Conservation (phyloP, 2,329 filamentous ascomycete genomes). For the Aspergillus sp. region DNA sequence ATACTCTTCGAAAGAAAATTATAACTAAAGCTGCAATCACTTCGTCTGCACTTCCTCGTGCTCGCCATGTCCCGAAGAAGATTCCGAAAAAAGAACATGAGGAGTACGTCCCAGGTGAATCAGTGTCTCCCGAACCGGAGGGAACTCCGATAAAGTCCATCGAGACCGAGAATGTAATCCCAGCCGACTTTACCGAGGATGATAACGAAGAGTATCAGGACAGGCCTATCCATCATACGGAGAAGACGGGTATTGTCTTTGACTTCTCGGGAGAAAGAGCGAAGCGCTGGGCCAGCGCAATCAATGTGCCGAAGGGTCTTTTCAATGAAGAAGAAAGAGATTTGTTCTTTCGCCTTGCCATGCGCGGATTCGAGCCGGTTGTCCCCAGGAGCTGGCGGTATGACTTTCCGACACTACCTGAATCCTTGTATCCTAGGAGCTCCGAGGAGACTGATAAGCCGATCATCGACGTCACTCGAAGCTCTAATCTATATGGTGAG, state of each 20-base stretch:
- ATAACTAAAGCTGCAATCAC: not conserved
- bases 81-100: not conserved
- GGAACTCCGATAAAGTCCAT: not conserved
- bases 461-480: conserved; percentile 47
- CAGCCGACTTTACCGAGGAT: not conserved
- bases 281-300: conserved; percentile 37
- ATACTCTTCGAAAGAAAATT: not conserved
- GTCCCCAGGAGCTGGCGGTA: conserved; percentile 54
- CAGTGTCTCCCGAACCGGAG: not conserved
- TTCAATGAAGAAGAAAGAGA: conserved; percentile 56
- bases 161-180: not conserved
- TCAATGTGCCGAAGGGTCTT: conserved; percentile 44
- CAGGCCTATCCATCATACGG: conserved; percentile 12
- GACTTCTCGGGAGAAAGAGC: conserved; percentile 35
- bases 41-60: not conserved
- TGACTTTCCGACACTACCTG: conserved; percentile 57
- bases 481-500: conserved; percentile 50
- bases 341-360: conserved; percentile 55
- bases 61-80: not conserved
- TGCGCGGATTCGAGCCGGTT: conserved; percentile 59
- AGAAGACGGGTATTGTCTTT: conserved; percentile 28
- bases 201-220: not conserved
- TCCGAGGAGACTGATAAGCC: conserved; percentile 39
- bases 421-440: conserved; percentile 50
- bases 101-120: not conserved